Evolutionary conservation across 352 stramenopile species (phyloP), one percentile per base, ranked within the genome.

Genomic region (Phytopythium oedochilum): DNA sequence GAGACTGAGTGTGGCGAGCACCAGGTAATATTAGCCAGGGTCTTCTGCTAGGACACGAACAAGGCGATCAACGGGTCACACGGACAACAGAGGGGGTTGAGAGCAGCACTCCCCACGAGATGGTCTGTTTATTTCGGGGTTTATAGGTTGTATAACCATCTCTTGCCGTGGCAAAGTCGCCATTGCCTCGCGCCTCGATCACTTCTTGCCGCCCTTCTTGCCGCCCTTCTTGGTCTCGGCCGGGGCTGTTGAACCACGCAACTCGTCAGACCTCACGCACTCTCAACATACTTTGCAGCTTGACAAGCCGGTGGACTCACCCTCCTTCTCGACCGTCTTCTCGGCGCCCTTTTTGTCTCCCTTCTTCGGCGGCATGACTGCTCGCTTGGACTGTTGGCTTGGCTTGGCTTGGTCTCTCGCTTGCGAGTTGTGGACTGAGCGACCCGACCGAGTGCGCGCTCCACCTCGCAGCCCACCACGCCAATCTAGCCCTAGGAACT

Each of bases 121-220:
- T n/a, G 22, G 10, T 11, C 8, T 46, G 40, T 46, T 46, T 46
- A 46, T 46, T 46, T 42, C 25, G 20, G 40, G 12, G n/a, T 28
- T 46, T 3, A 29, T 46, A 46, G 39, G 12, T 18, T 4, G 5
- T 29, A 14, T 2, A 5, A 29, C 3, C 40, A 9, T 25, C 10
- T 28, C 20, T 14, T 31, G 20, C 9, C n/a, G 22, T 4, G 20
- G n/a, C 40, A 46, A n/a, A 31, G 20, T 39, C 11, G n/a, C n/a
- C n/a, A n/a, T n/a, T n/a, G n/a, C n/a, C n/a, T n/a, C n/a, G n/a
- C 34, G 34, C 14, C 28, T 35, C 11, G 25, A 4, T 63, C 77
- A 80, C 71, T 84, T 82, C 73, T 84, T 84, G 63, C 61, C 63
- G 47, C 71, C 65, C 59, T 83, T 83, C 64, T 83, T 83, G 60